phyloP scores from a whole-genome alignment of 2,329 filamentous ascomycete genomes.

The Sporothrix curviconia region DNA sequence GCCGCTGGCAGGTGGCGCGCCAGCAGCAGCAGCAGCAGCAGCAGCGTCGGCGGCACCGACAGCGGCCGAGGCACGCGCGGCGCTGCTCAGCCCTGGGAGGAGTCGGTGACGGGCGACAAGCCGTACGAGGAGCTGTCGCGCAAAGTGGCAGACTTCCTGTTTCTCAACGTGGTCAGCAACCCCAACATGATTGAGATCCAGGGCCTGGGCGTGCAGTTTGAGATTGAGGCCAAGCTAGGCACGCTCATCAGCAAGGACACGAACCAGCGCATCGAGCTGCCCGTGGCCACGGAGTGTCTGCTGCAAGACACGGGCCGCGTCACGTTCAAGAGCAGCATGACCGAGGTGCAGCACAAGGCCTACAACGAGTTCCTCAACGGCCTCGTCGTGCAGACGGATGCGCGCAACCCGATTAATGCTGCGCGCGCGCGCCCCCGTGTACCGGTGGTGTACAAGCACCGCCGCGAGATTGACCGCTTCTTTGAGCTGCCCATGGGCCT shows the following conservation, averaged over 20 bases:
- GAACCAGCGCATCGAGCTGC: slow-evolving; percentile 60
- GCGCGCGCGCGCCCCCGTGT: slow-evolving; percentile 43
- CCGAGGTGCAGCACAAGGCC: slow-evolving; percentile 72
- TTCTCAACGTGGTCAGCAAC: slow-evolving; percentile 60
- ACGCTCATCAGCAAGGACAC: slow-evolving; percentile 69
- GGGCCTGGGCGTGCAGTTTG: slow-evolving; percentile 65
- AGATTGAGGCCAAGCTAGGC: slow-evolving; percentile 92
- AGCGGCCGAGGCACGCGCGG: slow-evolving; percentile 16
- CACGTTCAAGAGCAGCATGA: slow-evolving; percentile 84
- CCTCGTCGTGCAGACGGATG: slow-evolving; percentile 52
- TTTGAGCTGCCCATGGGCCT: slow-evolving; percentile 62
- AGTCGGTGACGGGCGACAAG: slow-evolving; percentile 61
- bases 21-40: neutral
- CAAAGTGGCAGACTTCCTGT: slow-evolving; percentile 74
- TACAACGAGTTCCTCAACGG: slow-evolving; percentile 83
- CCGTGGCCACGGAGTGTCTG: slow-evolving; percentile 64
- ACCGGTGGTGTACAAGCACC: slow-evolving; percentile 72
- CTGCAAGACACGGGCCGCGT: slow-evolving; percentile 49
- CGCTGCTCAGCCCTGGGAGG: slow-evolving; percentile 54
- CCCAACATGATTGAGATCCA: slow-evolving; percentile 58
- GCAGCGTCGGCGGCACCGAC: slow-evolving; percentile 18
- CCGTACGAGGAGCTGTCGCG: slow-evolving; percentile 71
- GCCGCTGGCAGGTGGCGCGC: neutral
- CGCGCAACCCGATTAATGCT: slow-evolving; percentile 42
- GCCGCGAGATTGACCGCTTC: slow-evolving; percentile 80